Evolutionary conservation across 176 grass and related monocot species (phyloP).

Genomic region (Ensete glaucum): DNA sequence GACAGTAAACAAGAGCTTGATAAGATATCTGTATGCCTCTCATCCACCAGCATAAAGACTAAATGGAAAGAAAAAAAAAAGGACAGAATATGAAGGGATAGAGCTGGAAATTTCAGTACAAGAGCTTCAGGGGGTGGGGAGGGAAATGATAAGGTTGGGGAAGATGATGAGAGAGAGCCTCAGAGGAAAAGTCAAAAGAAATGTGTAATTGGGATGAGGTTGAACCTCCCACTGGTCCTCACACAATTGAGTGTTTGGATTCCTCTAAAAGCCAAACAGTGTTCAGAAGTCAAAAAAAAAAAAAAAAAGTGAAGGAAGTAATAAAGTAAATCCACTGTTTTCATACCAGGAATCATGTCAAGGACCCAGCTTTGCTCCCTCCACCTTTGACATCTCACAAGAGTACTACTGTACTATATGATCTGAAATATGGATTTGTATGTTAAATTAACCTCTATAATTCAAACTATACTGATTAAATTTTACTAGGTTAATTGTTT

Average conservation of each 20-base stretch:
- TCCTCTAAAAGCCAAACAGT: constrained; percentile 17
- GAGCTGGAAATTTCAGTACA: not conserved
- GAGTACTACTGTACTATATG: not conserved
- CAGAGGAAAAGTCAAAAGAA: not conserved
- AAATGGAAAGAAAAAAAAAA: not conserved
- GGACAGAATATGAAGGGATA: not conserved
- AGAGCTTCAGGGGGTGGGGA: not conserved
- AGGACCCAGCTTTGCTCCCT: not conserved
- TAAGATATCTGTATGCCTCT: not conserved
- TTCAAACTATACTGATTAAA: not conserved
- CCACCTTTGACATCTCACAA: not conserved
- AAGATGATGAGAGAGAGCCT: not conserved
- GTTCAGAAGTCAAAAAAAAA: not conserved
- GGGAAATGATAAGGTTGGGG: not conserved
- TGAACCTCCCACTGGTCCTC: not conserved
- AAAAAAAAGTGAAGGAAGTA: not conserved
- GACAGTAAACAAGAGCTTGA: not conserved
- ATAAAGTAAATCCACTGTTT: constrained; percentile 7
- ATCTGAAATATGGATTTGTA: not conserved
- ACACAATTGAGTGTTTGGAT: not conserved
- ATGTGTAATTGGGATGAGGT: not conserved
- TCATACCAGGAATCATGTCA: constrained; percentile 12
- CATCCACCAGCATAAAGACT: not conserved
- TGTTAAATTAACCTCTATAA: not conserved
- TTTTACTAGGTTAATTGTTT: too few relatives aligned